Base-by-base conservation (phyloP, 257 asterid genomes). In the Solanum chmielewskii region DNA sequence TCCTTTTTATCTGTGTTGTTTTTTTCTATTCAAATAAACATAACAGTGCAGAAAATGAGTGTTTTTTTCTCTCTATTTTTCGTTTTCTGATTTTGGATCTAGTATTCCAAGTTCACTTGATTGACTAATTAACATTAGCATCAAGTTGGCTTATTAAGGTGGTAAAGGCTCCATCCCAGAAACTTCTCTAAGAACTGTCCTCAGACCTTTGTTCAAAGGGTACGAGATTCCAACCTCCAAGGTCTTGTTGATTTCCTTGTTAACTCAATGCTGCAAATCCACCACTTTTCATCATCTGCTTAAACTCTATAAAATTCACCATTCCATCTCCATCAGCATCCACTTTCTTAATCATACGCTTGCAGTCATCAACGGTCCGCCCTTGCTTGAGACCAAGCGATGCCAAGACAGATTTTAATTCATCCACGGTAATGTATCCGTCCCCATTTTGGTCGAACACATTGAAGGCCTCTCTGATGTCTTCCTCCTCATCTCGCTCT, bases 351-450 rank as follows among this genome's bases (percentile, higher is more conserved):
- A 86, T 86, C 88, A 86, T 86, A 44, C 6, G 60, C 84, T 41
- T 86, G 47, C 88, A 86, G 39, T 86, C 88, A 12, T 74, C 88
- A 4, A 86, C 10, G 33, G 82, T 52, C n/a, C 80, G 47, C 33
- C 88, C 88, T 39, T 86, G 88, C 78, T 86, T 86, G 70, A 86
- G 70, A 42, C 88, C 88, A 29, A 86, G 88, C 7, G 83, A 70
- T 37, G 52, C 69, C 4, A 86, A 56, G 15, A 86, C 88, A 14
- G 88, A 73, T 52, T 59, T 86, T 33, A 86, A 77, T 78, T 86
- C 88, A 8, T 86, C 88, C 4, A 73, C 88, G 2, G 73, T 45
- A 52, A 86, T 86, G 73, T 52, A 86, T 4, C 88, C 88, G 25
- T 86, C 88, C 11, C 88, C 84, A 56, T 86, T 86, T 21, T 69